Percentiles rank a stretch among this genome's conserved stretches.
Evolutionary conservation across 2,329 filamentous ascomycete genomes (phyloP).

Genomic region (Aspergillus clavatus): DNA sequence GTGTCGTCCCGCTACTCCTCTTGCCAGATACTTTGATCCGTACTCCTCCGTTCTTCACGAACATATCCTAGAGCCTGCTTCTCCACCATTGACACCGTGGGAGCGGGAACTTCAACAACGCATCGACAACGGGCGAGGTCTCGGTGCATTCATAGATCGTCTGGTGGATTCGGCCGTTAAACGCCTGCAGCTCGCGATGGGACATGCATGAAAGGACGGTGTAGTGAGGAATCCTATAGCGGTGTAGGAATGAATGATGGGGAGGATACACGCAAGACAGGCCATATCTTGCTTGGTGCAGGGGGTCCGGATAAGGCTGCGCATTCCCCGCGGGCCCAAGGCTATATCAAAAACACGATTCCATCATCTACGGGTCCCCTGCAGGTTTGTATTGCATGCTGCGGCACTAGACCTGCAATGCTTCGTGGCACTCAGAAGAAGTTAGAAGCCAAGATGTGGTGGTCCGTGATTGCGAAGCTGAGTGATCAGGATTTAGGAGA

Average conservation of each 20-base stretch:
- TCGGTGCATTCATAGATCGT: neutral
- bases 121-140: constrained; percentile 6
- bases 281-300: too few relatives aligned
- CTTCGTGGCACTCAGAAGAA: constrained; percentile 1
- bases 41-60: constrained; percentile 11
- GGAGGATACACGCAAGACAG: too few relatives aligned
- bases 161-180: neutral
- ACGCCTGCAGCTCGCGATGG: neutral
- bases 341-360: too few relatives aligned
- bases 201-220: neutral
- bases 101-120: constrained; percentile 1
- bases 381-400: too few relatives aligned
- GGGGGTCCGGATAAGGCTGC: too few relatives aligned
- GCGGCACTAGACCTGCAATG: constrained; percentile 1
- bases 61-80: constrained; percentile 8
- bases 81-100: constrained; percentile 4
- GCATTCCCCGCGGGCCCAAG: too few relatives aligned
- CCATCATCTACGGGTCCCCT: too few relatives aligned
- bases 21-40: constrained; percentile 20
- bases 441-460: too few relatives aligned
- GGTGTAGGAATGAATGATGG: too few relatives aligned
- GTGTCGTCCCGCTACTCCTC: constrained; percentile 1
- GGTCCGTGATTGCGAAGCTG: neutral
- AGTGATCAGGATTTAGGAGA: too few relatives aligned
- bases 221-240: too few relatives aligned